phyloP scores from a whole-genome alignment of 495 filamentous ascomycete genomes.

The Annulohypoxylon stygium region DNA sequence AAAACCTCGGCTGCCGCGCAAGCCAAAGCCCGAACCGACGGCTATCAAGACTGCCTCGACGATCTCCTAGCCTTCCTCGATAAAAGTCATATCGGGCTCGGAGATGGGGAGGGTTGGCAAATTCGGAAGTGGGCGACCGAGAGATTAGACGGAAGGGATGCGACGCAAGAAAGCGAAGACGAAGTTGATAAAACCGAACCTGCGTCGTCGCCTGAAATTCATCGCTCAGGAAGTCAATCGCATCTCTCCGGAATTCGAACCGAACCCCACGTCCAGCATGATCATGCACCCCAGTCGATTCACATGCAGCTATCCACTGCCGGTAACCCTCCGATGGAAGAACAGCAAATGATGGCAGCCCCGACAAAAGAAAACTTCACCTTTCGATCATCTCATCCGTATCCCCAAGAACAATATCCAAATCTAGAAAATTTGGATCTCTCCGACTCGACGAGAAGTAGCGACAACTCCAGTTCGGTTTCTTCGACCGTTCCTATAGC shows the following conservation, averaged over 20 bases:
- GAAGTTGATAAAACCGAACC: slow-evolving; percentile 70
- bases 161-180: slow-evolving; percentile 78
- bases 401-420: slow-evolving; percentile 78
- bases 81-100: slow-evolving; percentile 78
- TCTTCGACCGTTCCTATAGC: slow-evolving; percentile 54
- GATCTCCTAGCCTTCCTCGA: slow-evolving; percentile 89
- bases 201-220: slow-evolving; percentile 71
- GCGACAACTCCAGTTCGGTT: slow-evolving; percentile 47
- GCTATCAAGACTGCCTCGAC: slow-evolving; percentile 95
- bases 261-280: slow-evolving; percentile 60
- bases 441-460: slow-evolving; percentile 57
- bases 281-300: slow-evolving; percentile 53
- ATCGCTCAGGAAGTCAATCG: slow-evolving; percentile 64
- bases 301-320: slow-evolving; percentile 47
- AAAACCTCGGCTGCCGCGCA: slow-evolving; percentile 85
- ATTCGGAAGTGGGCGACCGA: slow-evolving; percentile 89
- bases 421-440: slow-evolving; percentile 66
- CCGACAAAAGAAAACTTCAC: slow-evolving; percentile 70
- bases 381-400: slow-evolving; percentile 76
- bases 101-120: slow-evolving; percentile 83
- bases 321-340: slow-evolving; percentile 48
- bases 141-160: slow-evolving; percentile 72
- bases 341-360: slow-evolving; percentile 51
- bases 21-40: slow-evolving; percentile 77
- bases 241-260: slow-evolving; percentile 52